Percentiles rank a stretch among this genome's conserved stretches.
Conservation (phyloP, 768 basidiomycete species). For the Lyophyllum atratum region DNA sequence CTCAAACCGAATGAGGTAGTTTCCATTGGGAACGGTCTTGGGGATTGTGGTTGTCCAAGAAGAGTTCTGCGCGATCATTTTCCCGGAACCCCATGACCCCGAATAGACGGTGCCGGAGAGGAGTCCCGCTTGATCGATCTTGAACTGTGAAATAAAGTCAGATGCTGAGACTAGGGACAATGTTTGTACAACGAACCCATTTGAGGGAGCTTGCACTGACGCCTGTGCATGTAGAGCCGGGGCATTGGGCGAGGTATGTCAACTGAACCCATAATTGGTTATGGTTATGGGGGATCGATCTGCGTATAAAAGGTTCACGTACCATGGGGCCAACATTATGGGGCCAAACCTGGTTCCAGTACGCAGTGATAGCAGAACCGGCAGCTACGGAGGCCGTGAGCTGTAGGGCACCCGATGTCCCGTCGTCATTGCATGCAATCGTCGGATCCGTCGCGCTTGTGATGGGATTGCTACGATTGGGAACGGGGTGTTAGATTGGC, state of each 20-base stretch:
- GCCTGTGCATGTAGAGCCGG: constrained; percentile 41
- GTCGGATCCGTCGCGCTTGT: constrained; percentile 35
- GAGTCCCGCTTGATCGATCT: constrained; percentile 48
- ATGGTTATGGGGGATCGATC: background rate
- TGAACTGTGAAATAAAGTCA: constrained; percentile 32
- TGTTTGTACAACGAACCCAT: constrained; percentile 35
- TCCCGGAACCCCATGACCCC: constrained; percentile 44
- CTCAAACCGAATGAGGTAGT: constrained; percentile 51
- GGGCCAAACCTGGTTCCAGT: constrained; percentile 49
- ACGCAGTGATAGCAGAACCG: constrained; percentile 42
- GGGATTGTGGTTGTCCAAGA: constrained; percentile 50
- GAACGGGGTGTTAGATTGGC: background rate
- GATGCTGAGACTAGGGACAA: background rate
- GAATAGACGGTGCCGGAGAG: constrained; percentile 41
- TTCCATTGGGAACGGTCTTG: constrained; percentile 40
- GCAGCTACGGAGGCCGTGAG: constrained; percentile 44
- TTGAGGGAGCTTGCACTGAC: constrained; percentile 37
- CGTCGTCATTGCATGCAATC: constrained; percentile 49
- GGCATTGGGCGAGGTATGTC: constrained; percentile 48
- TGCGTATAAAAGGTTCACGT: background rate
- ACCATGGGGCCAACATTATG: constrained; percentile 48
- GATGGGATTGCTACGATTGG: constrained; percentile 40
- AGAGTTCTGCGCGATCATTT: constrained; percentile 46
- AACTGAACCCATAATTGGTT: constrained; percentile 26
- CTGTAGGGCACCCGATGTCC: constrained; percentile 39